Percentiles rank a stretch among this genome's conserved stretches.
These are phyloP conservation scores for Hortaea werneckii DNA, from an alignment of 2,329 filamentous ascomycete genomes.

Conservation along the genomic window DNA sequence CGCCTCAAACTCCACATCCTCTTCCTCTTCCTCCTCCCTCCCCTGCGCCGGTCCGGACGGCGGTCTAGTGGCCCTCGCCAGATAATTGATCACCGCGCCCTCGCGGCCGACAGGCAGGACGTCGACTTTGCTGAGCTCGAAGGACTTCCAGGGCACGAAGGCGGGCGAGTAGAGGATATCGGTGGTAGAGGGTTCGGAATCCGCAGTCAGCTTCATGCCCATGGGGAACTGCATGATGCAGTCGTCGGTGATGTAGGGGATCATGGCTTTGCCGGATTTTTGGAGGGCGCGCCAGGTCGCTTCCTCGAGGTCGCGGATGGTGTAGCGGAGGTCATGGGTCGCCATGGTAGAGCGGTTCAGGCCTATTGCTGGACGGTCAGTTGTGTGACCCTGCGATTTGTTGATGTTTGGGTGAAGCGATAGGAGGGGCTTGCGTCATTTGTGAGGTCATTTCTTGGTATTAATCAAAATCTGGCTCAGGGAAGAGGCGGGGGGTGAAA, in stretches of 20 bases:
- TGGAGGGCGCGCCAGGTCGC: conserved; percentile 21
- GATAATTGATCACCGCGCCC: conserved; percentile 20
- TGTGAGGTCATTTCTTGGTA: too few relatives aligned
- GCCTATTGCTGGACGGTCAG: too few relatives aligned
- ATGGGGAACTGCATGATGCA: conserved; percentile 19
- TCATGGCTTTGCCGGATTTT: conserved; percentile 13
- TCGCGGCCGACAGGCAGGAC: conserved; percentile 16
- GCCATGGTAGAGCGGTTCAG: not conserved
- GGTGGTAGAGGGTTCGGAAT: conserved; percentile 15
- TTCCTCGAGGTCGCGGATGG: conserved; percentile 19
- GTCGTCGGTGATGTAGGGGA: conserved; percentile 18
- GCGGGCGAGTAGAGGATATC: conserved; percentile 19
- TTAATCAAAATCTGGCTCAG: too few relatives aligned
- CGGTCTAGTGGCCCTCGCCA: conserved; percentile 15
- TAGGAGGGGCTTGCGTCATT: too few relatives aligned
- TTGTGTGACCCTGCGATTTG: too few relatives aligned
- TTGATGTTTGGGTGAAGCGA: too few relatives aligned
- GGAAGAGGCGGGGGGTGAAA: too few relatives aligned
- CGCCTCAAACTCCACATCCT: conserved; percentile 19
- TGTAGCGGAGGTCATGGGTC: not conserved
- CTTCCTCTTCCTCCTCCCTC: not conserved
- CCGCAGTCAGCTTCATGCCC: conserved; percentile 18
- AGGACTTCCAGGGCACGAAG: conserved; percentile 22
- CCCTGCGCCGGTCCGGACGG: conserved; percentile 3
- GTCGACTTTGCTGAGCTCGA: conserved; percentile 17